Conservation (phyloP, 345 rosid species). For the Dovyalis caffra region DNA sequence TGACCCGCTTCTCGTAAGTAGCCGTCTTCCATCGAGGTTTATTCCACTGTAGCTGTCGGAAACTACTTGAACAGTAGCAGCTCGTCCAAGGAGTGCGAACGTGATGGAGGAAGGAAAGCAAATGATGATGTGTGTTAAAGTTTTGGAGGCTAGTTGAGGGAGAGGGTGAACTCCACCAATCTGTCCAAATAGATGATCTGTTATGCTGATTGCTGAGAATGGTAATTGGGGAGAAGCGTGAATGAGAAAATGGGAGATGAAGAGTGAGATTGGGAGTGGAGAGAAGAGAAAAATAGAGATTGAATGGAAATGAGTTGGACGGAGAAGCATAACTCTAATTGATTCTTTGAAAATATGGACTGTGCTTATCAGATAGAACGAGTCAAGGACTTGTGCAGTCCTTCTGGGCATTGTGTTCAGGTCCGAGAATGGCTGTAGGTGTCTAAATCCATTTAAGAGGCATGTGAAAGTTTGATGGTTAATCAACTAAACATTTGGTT, state of each 20-base stretch:
- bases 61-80: constrained; percentile 33
- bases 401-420: constrained; percentile 18
- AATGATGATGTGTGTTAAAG: constrained; percentile 22
- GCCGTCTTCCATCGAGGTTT: constrained; percentile 25
- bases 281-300: constrained; percentile 33
- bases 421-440: background rate
- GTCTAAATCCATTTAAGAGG: background rate
- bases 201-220: constrained; percentile 3
- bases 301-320: constrained; percentile 29
- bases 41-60: constrained; percentile 34
- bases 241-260: constrained; percentile 30
- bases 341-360: constrained; percentile 31
- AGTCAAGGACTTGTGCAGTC: constrained; percentile 14
- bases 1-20: constrained; percentile 16
- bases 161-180: background rate
- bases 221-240: constrained; percentile 20
- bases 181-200: constrained; percentile 13
- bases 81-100: constrained; percentile 27
- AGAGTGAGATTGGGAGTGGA: constrained; percentile 29
- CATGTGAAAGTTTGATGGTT: background rate
- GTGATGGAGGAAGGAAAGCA: constrained; percentile 34
- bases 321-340: constrained; percentile 32
- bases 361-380: constrained; percentile 22
- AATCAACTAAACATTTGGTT: constrained; percentile 10
- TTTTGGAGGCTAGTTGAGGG: constrained; percentile 19